These are phyloP conservation scores for Picea abies DNA, from an alignment of 83 land plant species.

Conservation along the genomic window DNA sequence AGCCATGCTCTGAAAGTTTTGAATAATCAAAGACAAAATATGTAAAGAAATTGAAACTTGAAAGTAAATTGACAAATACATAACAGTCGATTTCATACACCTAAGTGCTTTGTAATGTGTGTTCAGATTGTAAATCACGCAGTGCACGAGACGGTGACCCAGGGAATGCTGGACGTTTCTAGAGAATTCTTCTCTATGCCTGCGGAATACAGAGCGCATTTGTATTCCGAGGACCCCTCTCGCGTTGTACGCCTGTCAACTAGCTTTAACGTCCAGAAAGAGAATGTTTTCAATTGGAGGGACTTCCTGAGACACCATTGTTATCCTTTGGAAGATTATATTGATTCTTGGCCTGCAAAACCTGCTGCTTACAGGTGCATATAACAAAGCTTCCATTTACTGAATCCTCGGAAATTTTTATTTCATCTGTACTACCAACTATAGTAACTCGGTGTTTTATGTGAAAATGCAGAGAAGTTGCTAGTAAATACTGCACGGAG, in stretches of 20 bases:
- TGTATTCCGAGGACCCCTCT: conserved; percentile 29
- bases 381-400: too few relatives aligned
- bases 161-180: conserved; percentile 21
- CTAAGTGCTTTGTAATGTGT: neutral
- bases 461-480: conserved; percentile 37
- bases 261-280: conserved; percentile 35
- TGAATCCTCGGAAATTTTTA: neutral
- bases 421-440: too few relatives aligned
- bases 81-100: too few relatives aligned
- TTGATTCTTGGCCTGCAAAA: conserved; percentile 22
- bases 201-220: conserved; percentile 19
- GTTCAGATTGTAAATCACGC: conserved; percentile 33
- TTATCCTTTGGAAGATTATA: conserved; percentile 29
- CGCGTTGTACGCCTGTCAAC: conserved; percentile 32
- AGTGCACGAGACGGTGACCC: neutral
- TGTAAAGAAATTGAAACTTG: too few relatives aligned
- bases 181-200: conserved; percentile 27
- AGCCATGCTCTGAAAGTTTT: too few relatives aligned
- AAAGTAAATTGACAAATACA: too few relatives aligned
- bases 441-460: neutral
- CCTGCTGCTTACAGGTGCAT: conserved; percentile 28
- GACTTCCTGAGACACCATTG: conserved; percentile 37
- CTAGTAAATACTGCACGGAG: conserved; percentile 36
- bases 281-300: conserved; percentile 30
- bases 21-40: too few relatives aligned